Base-by-base conservation (phyloP, 1,284 basidiomycete genomes). In the Takashimella koratensis region DNA sequence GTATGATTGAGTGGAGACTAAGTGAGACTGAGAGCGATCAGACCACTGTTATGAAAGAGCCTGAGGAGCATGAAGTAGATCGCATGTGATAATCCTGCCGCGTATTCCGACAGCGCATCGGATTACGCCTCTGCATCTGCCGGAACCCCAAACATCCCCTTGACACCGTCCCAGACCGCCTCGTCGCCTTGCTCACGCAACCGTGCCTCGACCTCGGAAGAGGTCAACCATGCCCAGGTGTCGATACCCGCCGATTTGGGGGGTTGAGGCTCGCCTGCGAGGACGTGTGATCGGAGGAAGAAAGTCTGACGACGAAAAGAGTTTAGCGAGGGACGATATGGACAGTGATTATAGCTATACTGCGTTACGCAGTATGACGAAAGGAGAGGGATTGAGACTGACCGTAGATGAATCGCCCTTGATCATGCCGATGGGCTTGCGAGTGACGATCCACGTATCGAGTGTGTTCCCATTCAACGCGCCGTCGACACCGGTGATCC, bases 381-480 rank as follows among this genome's bases (percentile, higher is more conserved):
- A 43, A 20, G 10, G 21, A 20, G 19, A 36, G 30, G 16, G 16
- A 36, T 8, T 16, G 16, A 36, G 16, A 36, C 30, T 36, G 10
- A 36, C 30, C 30, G 30, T 36, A 8, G 30, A 8, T 36, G 30
- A 36, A 8, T 8, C 16, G 10, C 10, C 47, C 45, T 63, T 59
- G 19, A 68, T 51, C 30, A 74, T 43, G 8, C 73, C 75, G 41
- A 76, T 60, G 3, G 75, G 75, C 59, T 76, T 74, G 50, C 65
- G 63, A 3, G 73, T 71, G 3, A 76, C 73, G 43, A 76, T 49
- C 75, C 75, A 76, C 25, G 63, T 71, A 52, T 76, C 73, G 70
- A 76, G 69, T 12, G 58, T 59, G 42, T 64, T 54, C 22, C 72
- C 72, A 25, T 63, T 68, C 25, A 76, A 52, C 19, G 43, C 45